Evolutionary conservation across 208 protist genomes (phyloP).

Genomic region (Crithidia brevicula): DNA sequence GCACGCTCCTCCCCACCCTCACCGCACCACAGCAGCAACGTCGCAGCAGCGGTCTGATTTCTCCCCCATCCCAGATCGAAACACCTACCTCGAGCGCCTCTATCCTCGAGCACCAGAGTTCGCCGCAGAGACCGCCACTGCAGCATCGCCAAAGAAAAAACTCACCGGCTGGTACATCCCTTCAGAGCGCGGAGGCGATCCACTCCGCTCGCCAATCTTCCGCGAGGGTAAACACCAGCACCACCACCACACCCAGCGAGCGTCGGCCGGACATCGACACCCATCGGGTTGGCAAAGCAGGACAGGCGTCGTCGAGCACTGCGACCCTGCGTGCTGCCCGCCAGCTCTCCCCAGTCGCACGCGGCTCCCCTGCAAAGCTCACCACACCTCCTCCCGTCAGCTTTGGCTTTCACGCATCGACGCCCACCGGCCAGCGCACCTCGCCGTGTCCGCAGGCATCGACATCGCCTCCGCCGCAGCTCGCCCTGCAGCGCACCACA

Average conservation of each 20-base stretch:
- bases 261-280: not conserved
- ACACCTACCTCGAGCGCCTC: not conserved
- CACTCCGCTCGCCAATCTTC: not conserved
- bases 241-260: not conserved
- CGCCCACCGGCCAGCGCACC: not conserved
- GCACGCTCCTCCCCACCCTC: not conserved
- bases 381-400: not conserved
- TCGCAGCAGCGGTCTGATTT: not conserved
- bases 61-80: not conserved
- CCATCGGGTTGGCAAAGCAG: not conserved
- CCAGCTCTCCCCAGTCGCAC: not conserved
- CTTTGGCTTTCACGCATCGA: not conserved
- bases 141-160: not conserved
- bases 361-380: not conserved
- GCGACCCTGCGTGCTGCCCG: not conserved
- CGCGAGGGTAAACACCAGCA: not conserved
- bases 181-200: not conserved
- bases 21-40: not conserved
- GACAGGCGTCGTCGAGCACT: not conserved
- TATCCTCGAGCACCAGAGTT: not conserved
- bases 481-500: constrained; percentile 5
- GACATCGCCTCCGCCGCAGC: not conserved
- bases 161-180: not conserved
- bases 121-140: constrained; percentile 1
- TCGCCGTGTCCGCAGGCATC: constrained; percentile 1